Evolutionary conservation across 1,284 basidiomycete species (phyloP), one percentile per base, ranked within the genome.

Genomic region (Ustilago lituana): DNA sequence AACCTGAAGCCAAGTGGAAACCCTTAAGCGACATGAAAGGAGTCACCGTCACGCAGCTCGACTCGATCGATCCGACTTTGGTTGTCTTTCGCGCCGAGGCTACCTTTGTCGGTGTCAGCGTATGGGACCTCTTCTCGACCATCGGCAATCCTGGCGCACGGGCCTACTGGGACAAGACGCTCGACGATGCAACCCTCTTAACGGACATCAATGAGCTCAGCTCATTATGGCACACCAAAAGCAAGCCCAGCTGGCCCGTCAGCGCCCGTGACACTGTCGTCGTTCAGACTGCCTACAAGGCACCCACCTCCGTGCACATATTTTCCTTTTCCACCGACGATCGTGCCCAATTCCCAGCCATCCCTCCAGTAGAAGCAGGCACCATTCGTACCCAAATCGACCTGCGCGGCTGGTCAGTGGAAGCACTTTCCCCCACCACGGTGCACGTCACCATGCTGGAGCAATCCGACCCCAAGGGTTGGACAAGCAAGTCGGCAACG

Each of bases 1-100:
- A 98, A 79, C 96, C 96, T 0, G 94, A 98, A 82, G 93, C 93
- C 2, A 99, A 99, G 83, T 99, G 96, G 96, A 90, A 89, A 80
- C 82, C 45, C 78, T 89, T 92, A 23, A 89, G 90, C 37, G 95
- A 98, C 76, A 87, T 88, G 23, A 87, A 89, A 35, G 94, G 94
- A 1, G 90, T 98, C 36, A 94, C 94, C 4, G 77, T 82, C 23
- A 79, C 83, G 6, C 94, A 98, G 80, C 88, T 98, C 14, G 92
- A 98, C 82, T 96, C 93, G 0, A 98, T 98, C 63, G 96, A 99
- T 83, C 94, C 93, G 23, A 98, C 95, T 0, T 85, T 98, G 31
- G 92, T 97, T 4, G 94, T 99, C 2, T 98, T 94, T 82, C 89
- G 93, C 14, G 95, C 95, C 0, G 94, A 98, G 82, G 94, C 95